Evolutionary conservation across 2,329 filamentous ascomycete genomes (phyloP).

Genomic region (Stagonosporopsis rhizophila): DNA sequence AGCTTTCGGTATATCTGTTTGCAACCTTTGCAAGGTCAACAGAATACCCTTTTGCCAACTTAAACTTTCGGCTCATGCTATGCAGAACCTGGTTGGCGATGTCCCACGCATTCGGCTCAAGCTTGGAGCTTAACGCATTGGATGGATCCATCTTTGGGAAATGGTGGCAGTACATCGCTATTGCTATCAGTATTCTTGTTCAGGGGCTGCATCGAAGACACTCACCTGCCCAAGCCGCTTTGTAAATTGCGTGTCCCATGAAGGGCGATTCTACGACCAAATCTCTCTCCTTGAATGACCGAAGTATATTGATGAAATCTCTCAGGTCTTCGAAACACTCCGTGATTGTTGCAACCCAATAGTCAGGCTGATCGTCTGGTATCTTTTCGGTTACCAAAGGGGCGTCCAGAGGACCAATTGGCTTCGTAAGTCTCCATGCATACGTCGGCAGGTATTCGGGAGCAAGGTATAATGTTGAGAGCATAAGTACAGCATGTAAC

Average conservation of each 20-base stretch:
- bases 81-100: constrained; percentile 25
- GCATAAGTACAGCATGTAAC: constrained; percentile 69
- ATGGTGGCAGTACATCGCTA: constrained; percentile 68
- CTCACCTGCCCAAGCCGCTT: constrained; percentile 66
- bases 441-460: constrained; percentile 71
- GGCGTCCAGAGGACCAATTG: constrained; percentile 65
- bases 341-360: constrained; percentile 69
- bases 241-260: constrained; percentile 71
- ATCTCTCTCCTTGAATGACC: constrained; percentile 65
- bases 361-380: constrained; percentile 45
- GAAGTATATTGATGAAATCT: constrained; percentile 70
- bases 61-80: constrained; percentile 25
- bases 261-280: constrained; percentile 72
- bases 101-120: constrained; percentile 26
- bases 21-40: constrained; percentile 19
- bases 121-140: constrained; percentile 55
- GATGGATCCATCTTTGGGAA: constrained; percentile 73
- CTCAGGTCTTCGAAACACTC: constrained; percentile 68
- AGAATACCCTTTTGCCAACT: constrained; percentile 23
- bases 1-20: constrained; percentile 19
- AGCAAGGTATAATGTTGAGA: constrained; percentile 73
- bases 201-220: not conserved
- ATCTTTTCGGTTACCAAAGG: constrained; percentile 60
- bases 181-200: constrained; percentile 1
- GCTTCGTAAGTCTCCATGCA: constrained; percentile 63